Conservation (phyloP, 2,329 filamentous ascomycete species). For the Geosmithia morbida region DNA sequence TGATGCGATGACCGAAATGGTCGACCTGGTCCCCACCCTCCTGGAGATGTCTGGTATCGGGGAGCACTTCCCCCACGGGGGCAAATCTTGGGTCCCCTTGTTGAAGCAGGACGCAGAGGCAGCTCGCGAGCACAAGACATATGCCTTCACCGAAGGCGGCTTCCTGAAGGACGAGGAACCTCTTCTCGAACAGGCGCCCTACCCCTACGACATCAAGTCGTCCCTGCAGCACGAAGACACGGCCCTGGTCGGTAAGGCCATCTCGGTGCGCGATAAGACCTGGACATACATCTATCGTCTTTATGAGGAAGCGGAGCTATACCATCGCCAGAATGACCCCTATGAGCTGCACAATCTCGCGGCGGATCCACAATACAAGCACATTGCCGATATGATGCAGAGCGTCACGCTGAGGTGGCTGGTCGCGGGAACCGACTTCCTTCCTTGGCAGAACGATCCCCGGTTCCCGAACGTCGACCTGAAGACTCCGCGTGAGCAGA, state of each 20-base stretch:
- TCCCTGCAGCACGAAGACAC: slow-evolving; percentile 29
- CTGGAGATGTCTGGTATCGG: slow-evolving; percentile 20
- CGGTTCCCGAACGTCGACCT: slow-evolving; percentile 19
- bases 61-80: slow-evolving; percentile 24
- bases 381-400: slow-evolving; percentile 11
- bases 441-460: slow-evolving; percentile 19
- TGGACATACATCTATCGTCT: slow-evolving; percentile 29
- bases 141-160: slow-evolving; percentile 26
- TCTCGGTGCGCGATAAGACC: slow-evolving; percentile 17
- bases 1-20: slow-evolving; percentile 25
- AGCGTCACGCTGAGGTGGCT: slow-evolving; percentile 22
- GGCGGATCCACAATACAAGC: slow-evolving; percentile 9
- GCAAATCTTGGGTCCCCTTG: slow-evolving; percentile 16
- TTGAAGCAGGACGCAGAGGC: slow-evolving; percentile 5
- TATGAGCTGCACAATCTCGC: slow-evolving; percentile 24
- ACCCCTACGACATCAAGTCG: slow-evolving; percentile 30
- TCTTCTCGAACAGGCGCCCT: slow-evolving; percentile 24
- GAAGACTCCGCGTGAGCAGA: slow-evolving; percentile 13
- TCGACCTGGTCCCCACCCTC: slow-evolving; percentile 28
- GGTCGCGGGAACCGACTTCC: slow-evolving; percentile 16
- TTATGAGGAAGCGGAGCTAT: slow-evolving; percentile 29
- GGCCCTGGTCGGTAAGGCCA: slow-evolving; percentile 24
- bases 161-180: slow-evolving; percentile 29
- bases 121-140: slow-evolving; percentile 18
- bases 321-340: slow-evolving; percentile 19